Conservation (phyloP, 192 early-diverging fungal species). For the Coemansia sp. region DNA sequence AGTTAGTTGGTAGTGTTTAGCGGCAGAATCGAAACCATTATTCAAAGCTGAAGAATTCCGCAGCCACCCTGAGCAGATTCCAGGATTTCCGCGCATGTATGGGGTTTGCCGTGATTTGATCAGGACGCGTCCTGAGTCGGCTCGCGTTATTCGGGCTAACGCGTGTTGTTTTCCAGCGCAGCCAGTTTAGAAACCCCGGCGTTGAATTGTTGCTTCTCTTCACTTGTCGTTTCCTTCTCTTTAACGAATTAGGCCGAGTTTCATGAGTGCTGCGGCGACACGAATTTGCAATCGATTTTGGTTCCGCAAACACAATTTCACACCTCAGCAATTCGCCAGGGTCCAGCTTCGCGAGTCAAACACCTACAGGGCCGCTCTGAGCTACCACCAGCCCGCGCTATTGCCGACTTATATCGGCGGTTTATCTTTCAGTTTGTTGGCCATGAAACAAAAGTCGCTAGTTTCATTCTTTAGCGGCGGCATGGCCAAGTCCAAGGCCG, state of each 20-base stretch:
- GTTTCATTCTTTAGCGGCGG: constrained; percentile 34
- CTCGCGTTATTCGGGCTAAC: too few species aligned
- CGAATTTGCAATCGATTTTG: not conserved
- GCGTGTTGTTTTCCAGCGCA: constrained; percentile 1
- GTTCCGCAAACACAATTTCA: not conserved
- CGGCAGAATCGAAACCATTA: too few species aligned
- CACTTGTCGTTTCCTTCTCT: not conserved
- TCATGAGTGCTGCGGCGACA: not conserved
- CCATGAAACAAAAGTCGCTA: constrained; percentile 33
- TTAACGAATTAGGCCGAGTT: too few species aligned
- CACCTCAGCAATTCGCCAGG: not conserved
- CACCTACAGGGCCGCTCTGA: not conserved
- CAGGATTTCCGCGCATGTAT: too few species aligned
- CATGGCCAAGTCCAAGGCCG: constrained; percentile 15
- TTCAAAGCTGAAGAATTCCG: too few species aligned
- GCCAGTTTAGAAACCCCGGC: not conserved
- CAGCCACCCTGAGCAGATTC: too few species aligned
- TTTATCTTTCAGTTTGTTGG: not conserved
- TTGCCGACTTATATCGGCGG: not conserved
- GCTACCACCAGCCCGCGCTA: not conserved
- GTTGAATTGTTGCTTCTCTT: not conserved
- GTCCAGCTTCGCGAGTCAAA: not conserved
- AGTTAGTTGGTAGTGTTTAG: too few species aligned
- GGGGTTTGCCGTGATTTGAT: not conserved
- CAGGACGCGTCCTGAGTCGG: not conserved